Percentiles rank a stretch among this genome's conserved stretches.
phyloP scores from a whole-genome alignment of 371 early-diverging fungal species.

The Mortierella sp. region DNA sequence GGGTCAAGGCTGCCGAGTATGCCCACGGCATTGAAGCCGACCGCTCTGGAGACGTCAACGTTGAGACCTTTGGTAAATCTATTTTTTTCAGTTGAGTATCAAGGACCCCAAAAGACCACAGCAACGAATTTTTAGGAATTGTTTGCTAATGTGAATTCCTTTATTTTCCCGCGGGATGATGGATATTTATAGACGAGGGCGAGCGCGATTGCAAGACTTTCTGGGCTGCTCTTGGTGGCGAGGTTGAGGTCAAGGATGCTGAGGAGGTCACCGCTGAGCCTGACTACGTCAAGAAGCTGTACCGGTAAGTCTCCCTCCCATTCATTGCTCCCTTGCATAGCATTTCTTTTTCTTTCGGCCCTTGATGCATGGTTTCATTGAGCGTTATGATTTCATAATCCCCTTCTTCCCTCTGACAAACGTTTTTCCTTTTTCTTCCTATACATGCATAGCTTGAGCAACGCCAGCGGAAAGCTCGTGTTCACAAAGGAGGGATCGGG shows the following conservation, averaged over 20 bases:
- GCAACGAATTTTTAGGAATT: background rate
- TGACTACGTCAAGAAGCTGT: conserved; percentile 63
- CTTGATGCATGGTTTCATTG: conserved; percentile 4
- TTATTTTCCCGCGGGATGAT: background rate
- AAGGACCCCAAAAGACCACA: conserved; percentile 11
- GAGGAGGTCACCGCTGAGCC: conserved; percentile 59
- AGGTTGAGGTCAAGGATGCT: conserved; percentile 66
- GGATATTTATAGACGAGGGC: conserved; percentile 67
- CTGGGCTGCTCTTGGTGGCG: conserved; percentile 78
- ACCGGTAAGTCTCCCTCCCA: conserved; percentile 49
- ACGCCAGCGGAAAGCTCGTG: conserved; percentile 57
- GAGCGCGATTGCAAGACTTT: conserved; percentile 73
- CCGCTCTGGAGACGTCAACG: conserved; percentile 72
- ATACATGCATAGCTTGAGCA: conserved; percentile 34
- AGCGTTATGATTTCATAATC: background rate
- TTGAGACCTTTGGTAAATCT: conserved; percentile 73
- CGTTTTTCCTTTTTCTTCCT: background rate
- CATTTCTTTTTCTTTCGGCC: background rate
- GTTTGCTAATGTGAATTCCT: background rate
- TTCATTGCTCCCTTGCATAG: conserved; percentile 1
- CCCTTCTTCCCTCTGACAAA: conserved; percentile 6
- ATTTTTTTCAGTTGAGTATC: background rate
- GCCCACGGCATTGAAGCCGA: conserved; percentile 64
- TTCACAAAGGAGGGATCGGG: conserved; percentile 67
- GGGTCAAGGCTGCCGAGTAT: conserved; percentile 80